Evolutionary conservation across 2,329 filamentous ascomycete genomes (phyloP), one percentile per base, ranked within the genome.

Genomic region (Ascochyta pisi): DNA sequence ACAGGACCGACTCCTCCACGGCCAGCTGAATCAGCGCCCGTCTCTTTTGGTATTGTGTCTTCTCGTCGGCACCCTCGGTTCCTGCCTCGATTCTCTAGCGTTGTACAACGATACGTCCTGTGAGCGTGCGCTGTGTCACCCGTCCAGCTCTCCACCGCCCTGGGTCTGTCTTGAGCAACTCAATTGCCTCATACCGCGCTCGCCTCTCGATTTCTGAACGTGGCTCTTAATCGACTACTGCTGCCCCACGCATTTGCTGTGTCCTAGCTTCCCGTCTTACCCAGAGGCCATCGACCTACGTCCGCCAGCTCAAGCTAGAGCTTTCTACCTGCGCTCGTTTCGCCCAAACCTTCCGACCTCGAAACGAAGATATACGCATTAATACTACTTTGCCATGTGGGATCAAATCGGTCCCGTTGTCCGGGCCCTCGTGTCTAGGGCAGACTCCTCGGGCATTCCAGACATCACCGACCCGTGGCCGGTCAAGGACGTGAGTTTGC

Each of bases 401-500:
- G 50, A 65, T 34, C 48, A 65, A 34, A 53, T 54, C 42, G 61
- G 51, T 40, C 61, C 60, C 49, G 53, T 64, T 15, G 57, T 67
- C 44, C 49, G 63, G 51, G 62, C 65, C 60, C 52, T 75, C 33
- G 49, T 67, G 22, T 67, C 72, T 51, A 65, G 74, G 40, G 67
- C 60, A 27, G 64, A 69, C 48, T 57, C 62, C 15, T 62, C 64
- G 59, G 70, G 68, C 42, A 61, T 73, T 3, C 67, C 68, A 31
- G 61, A 67, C 49, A 76, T 77, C 41, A 64, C 58, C 23, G 75
- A 74, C 43, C 73, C 73, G 27, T 78, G 76, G 76, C 63, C 73
- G 6, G 62, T 62, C 55, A 77, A 77, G 55, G 74, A 78, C 60
- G 76, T 78, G 51, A 73, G 76, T 74, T 40, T n/a, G 3, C 13